A percentile compares a stretch with the other conserved stretches of the same genome.
Conservation (phyloP, 2,329 filamentous ascomycete genomes). For the Sporothrix curviconia region DNA sequence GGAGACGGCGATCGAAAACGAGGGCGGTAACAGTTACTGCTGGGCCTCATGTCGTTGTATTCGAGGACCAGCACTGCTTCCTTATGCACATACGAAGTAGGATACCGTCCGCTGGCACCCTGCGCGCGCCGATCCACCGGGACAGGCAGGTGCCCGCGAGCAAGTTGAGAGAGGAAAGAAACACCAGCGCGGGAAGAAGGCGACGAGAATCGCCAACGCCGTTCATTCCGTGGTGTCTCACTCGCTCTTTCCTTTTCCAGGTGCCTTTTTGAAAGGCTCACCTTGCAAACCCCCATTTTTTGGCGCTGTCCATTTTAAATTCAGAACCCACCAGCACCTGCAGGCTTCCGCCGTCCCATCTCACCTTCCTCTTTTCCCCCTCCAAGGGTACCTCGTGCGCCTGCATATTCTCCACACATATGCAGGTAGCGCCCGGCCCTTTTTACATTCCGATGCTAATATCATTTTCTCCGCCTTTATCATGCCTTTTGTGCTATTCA, state of each 20-base stretch:
- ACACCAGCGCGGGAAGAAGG: too few species aligned
- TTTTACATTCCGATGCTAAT: neutral
- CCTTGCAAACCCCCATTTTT: too few species aligned
- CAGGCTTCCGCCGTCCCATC: neutral
- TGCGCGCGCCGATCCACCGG: too few species aligned
- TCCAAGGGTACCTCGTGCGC: conserved; percentile 10
- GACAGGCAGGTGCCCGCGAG: too few species aligned
- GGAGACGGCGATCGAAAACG: neutral
- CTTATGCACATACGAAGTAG: too few species aligned
- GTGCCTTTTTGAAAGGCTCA: too few species aligned
- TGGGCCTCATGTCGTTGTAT: neutral
- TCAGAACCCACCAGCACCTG: neutral
- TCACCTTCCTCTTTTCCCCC: neutral
- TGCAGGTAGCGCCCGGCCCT: conserved; percentile 12
- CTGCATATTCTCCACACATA: conserved; percentile 9
- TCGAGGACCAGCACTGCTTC: too few species aligned
- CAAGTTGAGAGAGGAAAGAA: too few species aligned
- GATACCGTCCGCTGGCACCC: too few species aligned
- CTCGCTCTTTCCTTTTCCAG: too few species aligned
- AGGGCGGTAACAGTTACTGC: neutral
- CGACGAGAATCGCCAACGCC: too few species aligned
- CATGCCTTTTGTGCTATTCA: neutral
- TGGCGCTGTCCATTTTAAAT: neutral
- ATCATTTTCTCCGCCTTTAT: neutral
- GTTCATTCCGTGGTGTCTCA: too few species aligned